These are phyloP conservation scores for Plantago major DNA, from an alignment of 257 asterid genomes.

Conservation along the genomic window DNA sequence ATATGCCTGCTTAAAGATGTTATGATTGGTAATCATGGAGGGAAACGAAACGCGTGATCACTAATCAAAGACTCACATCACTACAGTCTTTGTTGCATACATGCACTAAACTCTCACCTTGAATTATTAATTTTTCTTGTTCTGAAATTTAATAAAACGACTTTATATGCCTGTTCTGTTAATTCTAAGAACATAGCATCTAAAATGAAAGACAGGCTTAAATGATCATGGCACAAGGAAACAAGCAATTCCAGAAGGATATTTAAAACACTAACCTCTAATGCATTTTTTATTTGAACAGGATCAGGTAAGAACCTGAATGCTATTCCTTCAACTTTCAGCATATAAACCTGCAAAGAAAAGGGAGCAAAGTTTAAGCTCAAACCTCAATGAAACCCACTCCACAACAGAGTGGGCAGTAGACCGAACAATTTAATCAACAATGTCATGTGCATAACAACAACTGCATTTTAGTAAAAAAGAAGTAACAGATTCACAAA, in stretches of 20 bases:
- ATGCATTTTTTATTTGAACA: slow-evolving; percentile 78
- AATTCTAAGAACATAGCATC: too few species aligned
- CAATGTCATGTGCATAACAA: slow-evolving; percentile 1
- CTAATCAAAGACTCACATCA: too few species aligned
- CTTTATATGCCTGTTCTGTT: too few species aligned
- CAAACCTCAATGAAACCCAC: not conserved
- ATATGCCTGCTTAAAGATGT: not conserved
- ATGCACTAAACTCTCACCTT: too few species aligned
- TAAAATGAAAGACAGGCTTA: not conserved
- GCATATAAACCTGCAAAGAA: slow-evolving; percentile 73
- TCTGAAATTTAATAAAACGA: too few species aligned
- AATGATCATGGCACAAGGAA: slow-evolving; percentile 3
- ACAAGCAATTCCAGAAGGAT: not conserved
- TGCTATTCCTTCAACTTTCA: slow-evolving; percentile 98
- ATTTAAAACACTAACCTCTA: slow-evolving; percentile 54
- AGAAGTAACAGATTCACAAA: not conserved
- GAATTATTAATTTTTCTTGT: too few species aligned
- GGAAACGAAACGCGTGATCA: too few species aligned
- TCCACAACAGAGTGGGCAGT: not conserved
- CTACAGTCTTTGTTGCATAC: too few species aligned
- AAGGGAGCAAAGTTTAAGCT: slow-evolving; percentile 10
- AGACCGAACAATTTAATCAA: not conserved
- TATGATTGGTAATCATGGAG: too few species aligned
- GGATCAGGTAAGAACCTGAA: slow-evolving; percentile 95
- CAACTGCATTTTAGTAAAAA: not conserved